Evolutionary conservation across 2,329 filamentous ascomycete species (phyloP), one percentile per base, ranked within the genome.

Genomic region (Fusarium caatingaense): DNA sequence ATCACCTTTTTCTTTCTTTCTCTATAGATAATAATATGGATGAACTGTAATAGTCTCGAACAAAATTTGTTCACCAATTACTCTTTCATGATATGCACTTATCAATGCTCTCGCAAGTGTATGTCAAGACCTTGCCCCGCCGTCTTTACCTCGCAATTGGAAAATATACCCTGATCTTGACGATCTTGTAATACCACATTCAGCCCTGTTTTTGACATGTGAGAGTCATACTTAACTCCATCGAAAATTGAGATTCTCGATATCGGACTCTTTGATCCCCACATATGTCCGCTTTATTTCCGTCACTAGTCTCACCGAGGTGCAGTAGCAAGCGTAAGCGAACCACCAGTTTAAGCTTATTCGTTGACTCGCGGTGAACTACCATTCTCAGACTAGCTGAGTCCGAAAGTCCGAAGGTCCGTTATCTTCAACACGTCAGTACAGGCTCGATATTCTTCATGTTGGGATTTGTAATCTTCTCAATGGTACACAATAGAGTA

Each of bases 321-420:
- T n/a, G 5, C 34, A 37, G 6, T 3, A 37, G 32, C 18, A 4
- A 34, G 18, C 21, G 18, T 21, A 34, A 50, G 21, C 32, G 18
- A 41, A n/a, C 0, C 9, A 37, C 1, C 16, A 7, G 42, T 28
- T 60, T 57, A 60, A 60, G 51, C 37, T 61, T 50, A 61, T 59
- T 61, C 54, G 58, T 16, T 44, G 34, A 10, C 4, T 61, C 54
- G 34, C 32, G 21, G 32, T 44, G 7, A 41, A 25, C 21, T 61
- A 16, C 37, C 37, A 4, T 23, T 18, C 23, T 30, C 9, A 20
- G 58, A 50, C n/a, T 61, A 50, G 54, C 16, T 30, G n/a, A 37
- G 16, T 58, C 58, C 23, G 44, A 56, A 48, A 50, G 53, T 34
- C 58, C 28, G 37, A 61, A 40, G 3, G 9, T 30, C 37, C 18